Base-by-base conservation (phyloP, 768 basidiomycete species). In the Filobasidium wieringae region DNA sequence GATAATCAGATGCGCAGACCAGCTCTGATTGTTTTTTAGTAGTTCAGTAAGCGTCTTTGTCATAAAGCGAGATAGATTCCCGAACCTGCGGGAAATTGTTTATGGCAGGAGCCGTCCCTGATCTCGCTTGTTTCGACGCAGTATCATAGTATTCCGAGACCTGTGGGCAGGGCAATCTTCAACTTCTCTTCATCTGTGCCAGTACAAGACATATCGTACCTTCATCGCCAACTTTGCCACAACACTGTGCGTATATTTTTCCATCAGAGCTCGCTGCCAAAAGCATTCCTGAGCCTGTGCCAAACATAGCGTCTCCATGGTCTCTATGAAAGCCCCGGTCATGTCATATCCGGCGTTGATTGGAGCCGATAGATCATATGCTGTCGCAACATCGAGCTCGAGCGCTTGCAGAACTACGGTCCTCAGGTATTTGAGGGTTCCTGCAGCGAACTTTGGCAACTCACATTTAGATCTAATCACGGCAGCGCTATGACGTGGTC, bases 251-350 rank as follows among this genome's bases (percentile, higher is more conserved):
- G 87, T 91, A 81, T 83, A 65, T 81, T 80, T 68, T 65, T 60
- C 47, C 58, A 87, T 74, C 68, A 85, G 84, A 15, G 91, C 91
- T 63, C 85, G 81, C 69, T 93, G 91, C 92, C 92, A 97, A 39
- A 84, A 88, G 68, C 88, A 93, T 75, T 99, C 95, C 64, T 97
- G 93, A 1, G 91, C 92, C 72, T 96, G 89, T 0, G 90, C 90
- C 4, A 92, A 79, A 82, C 89, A 85, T 55, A 96, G 79, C 62
- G 74, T 80, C 67, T 87, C 82, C 40, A 95, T 68, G 27, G 81
- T 78, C 47, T 76, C 77, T 24, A 87, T 66, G 64, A 85, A 84
- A 0, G 80, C 67, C 26, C 76, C 73, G 0, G 84, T 79, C 27
- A 95, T 78, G 69, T 96, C 93, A 15, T 74, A 72, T 8, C 70